phyloP scores from a whole-genome alignment of 2,329 filamentous ascomycete species.

The Trichoderma afroharzianum region DNA sequence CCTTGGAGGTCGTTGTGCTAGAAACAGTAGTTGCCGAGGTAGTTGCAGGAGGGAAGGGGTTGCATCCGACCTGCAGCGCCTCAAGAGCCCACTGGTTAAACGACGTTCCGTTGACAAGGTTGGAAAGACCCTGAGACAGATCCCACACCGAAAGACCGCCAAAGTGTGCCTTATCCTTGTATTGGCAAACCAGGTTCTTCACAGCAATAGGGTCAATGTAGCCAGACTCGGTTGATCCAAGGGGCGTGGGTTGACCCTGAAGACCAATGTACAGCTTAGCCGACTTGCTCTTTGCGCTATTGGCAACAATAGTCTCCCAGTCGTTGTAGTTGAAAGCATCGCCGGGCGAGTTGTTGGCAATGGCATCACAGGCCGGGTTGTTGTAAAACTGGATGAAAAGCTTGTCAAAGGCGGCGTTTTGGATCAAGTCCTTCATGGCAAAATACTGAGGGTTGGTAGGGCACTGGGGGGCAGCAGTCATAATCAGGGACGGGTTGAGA shows the following conservation, averaged over 20 bases:
- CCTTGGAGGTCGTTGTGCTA: background rate
- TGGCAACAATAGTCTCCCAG: conserved; percentile 37
- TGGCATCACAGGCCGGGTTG: conserved; percentile 39
- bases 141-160: conserved; percentile 48
- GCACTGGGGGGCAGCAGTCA: conserved; percentile 47
- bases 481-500: conserved; percentile 31
- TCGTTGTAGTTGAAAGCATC: conserved; percentile 41
- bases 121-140: conserved; percentile 32
- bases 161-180: conserved; percentile 37
- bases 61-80: conserved; percentile 37
- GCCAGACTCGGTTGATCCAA: conserved; percentile 27
- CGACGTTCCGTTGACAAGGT: conserved; percentile 32
- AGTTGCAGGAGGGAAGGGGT: conserved; percentile 26
- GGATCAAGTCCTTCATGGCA: conserved; percentile 37
- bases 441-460: conserved; percentile 28
- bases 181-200: conserved; percentile 38
- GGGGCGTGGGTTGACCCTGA: conserved; percentile 27
- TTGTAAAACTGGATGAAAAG: conserved; percentile 51
- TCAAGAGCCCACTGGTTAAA: conserved; percentile 38
- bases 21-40: conserved; percentile 18
- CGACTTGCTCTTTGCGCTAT: conserved; percentile 34
- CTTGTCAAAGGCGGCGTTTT: conserved; percentile 39
- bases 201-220: conserved; percentile 35
- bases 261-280: conserved; percentile 47
- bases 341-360: conserved; percentile 28